Base-by-base conservation (phyloP, 148 eudicot genomes). In the Rheum nobile region DNA sequence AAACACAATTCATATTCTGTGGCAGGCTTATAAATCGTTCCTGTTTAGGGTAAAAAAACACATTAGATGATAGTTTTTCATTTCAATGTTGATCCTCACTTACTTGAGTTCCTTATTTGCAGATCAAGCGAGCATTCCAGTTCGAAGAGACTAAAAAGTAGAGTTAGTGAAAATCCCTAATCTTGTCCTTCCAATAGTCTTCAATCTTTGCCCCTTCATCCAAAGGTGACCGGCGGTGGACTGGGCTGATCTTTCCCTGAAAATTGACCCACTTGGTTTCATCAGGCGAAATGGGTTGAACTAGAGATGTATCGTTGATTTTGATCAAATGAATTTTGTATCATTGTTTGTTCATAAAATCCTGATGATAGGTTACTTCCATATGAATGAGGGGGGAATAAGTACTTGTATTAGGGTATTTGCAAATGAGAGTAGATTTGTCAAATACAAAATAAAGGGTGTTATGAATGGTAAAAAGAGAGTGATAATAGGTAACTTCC, bases 71-170 rank as follows among this genome's bases (percentile, higher is more conserved):
- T n/a, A n/a, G n/a, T n/a, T 37, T 37, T 37, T 37, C 50, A 0
- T 14, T 14, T 46, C 19, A 11, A 46, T 46, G 50, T 46, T 46
- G 50, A 46, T 46, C 17, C 50, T 5, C 39, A 37, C 39, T 37
- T 2, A 44, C 50, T 46, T 46, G 50, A 46, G 8, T n/a, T n/a
- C n/a, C n/a, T 48, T 48, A 48, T 11, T 29, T 4, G 7, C 67
- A 59, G 67, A 59, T 59, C 35, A 59, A 26, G 17, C 24, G 67
- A 57, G 32, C 32, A 9, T 57, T 28, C 34, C 67, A 57, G 32
- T 57, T 57, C 67, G 1, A 26, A 57, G 67, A 59, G 67, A 59
- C 67, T 59, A 35, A 59, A 59, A 59, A 59, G 67, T 59, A 59
- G 0, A 59, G 67, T 26, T 1, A 26, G 17, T 59, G 67, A 59